Evolutionary conservation across 1,284 basidiomycete species (phyloP), one percentile per base, ranked within the genome.

Genomic region (Microbotryum lychnidis-dioicae): DNA sequence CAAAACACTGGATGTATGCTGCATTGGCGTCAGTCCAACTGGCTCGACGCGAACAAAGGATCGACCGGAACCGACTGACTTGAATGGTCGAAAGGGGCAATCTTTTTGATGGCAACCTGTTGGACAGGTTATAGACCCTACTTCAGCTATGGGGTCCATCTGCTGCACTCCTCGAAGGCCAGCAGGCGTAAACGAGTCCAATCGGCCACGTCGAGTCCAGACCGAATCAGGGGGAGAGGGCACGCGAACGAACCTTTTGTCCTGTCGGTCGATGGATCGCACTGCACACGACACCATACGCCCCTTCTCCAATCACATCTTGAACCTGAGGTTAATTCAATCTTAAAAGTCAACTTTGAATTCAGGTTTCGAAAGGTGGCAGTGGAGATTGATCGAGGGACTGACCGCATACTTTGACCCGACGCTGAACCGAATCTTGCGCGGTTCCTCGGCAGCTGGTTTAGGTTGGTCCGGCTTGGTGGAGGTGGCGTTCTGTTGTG

Each of bases 21-120:
- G 23, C 4, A 37, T 1, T 42, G 21, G n/a, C 6, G n/a, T 21
- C 29, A 52, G 47, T 9, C 20, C n/a, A 10, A 3, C 7, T 44
- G 1, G 12, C n/a, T 54, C 31, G 25, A 18, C 33, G 45, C 12
- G 12, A 29, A 14, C 25, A 8, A 50, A 21, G 31, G 23, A 3
- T 3, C 4, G 12, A 33, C 37, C 18, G n/a, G 7, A 50, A 45
- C 23, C 23, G 42, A 50, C 73, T 69, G 57, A 72, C 66, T 89
- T 59, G 85, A 83, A 71, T 90, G 87, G 75, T 91, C 88, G 69
- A 91, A 91, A 4, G 88, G 89, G 0, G 85, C 84, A 73, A 91
- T 90, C 66, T 84, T 71, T 65, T 78, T 78, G 72, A 78, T 77
- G 29, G 77, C 77, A 12, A 78, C 77, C 37, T 42, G 37, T 42